A percentile compares a stretch with the other conserved stretches of the same genome.
phyloP scores from a whole-genome alignment of 2,329 filamentous ascomycete genomes.

The Venturia carpophila region DNA sequence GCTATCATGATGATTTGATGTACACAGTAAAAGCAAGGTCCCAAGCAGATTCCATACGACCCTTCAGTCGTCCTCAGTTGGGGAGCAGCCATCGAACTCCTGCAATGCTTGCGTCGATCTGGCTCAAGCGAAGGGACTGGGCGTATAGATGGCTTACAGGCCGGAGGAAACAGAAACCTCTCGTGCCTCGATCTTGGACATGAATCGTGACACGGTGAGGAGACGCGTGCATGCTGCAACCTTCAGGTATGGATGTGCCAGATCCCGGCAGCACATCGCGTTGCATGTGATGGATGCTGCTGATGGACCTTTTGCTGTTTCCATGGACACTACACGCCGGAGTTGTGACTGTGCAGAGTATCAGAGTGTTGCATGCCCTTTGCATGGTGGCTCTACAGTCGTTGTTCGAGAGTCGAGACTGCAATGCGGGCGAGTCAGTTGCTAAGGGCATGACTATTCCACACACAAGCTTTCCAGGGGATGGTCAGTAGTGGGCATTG shows the following conservation, averaged over 20 bases:
- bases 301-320: background rate
- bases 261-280: background rate
- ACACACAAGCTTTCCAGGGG: no score
- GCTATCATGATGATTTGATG: no score
- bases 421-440: no score
- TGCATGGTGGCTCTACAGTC: no score
- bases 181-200: background rate
- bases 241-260: background rate
- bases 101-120: background rate
- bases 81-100: no score
- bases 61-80: no score
- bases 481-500: no score
- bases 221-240: background rate
- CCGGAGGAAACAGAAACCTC: background rate
- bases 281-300: background rate
- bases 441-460: no score
- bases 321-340: background rate
- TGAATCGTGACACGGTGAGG: slow-evolving; percentile 4
- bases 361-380: background rate
- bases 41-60: no score
- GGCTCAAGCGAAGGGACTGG: no score
- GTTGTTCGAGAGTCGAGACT: no score
- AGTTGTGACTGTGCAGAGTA: background rate
- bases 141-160: background rate
- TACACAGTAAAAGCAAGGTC: no score